phyloP scores from a whole-genome alignment of 2,329 filamentous ascomycete genomes.

The Dothideomycetidae sp. region DNA sequence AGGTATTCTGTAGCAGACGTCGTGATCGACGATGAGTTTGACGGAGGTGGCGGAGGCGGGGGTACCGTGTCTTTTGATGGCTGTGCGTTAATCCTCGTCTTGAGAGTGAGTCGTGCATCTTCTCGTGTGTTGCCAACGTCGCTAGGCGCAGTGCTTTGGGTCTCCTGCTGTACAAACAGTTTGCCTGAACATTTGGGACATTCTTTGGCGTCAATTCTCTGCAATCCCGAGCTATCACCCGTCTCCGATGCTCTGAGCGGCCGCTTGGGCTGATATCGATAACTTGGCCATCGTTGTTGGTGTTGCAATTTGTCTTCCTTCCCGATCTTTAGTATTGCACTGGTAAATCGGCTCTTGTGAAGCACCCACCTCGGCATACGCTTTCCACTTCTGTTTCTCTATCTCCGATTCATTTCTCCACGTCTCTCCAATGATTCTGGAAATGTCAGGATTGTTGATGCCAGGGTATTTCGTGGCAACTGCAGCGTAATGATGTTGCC shows the following conservation, averaged over 20 bases:
- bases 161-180: not conserved
- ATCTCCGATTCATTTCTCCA: slow-evolving; percentile 67
- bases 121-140: too few species aligned
- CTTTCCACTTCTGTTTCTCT: slow-evolving; percentile 75
- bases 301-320: slow-evolving; percentile 82
- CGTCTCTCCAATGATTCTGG: slow-evolving; percentile 88
- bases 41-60: slow-evolving; percentile 19
- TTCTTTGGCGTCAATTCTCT: slow-evolving; percentile 29
- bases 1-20: slow-evolving; percentile 25
- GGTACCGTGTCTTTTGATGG: slow-evolving; percentile 11
- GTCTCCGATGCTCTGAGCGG: slow-evolving; percentile 15
- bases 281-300: slow-evolving; percentile 78
- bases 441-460: slow-evolving; percentile 87
- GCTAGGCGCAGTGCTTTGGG: too few species aligned
- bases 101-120: too few species aligned
- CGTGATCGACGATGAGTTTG: slow-evolving; percentile 16
- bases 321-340: too few species aligned
- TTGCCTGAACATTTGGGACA: slow-evolving; percentile 47
- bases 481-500: slow-evolving; percentile 74
- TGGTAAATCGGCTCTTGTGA: too few species aligned
- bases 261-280: slow-evolving; percentile 76
- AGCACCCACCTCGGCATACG: slow-evolving; percentile 60
- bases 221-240: slow-evolving; percentile 17
- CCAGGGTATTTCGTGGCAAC: slow-evolving; percentile 76
- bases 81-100: too few species aligned